Conservation (phyloP, 192 early-diverging fungal species). For the Chytriomyces confervae region DNA sequence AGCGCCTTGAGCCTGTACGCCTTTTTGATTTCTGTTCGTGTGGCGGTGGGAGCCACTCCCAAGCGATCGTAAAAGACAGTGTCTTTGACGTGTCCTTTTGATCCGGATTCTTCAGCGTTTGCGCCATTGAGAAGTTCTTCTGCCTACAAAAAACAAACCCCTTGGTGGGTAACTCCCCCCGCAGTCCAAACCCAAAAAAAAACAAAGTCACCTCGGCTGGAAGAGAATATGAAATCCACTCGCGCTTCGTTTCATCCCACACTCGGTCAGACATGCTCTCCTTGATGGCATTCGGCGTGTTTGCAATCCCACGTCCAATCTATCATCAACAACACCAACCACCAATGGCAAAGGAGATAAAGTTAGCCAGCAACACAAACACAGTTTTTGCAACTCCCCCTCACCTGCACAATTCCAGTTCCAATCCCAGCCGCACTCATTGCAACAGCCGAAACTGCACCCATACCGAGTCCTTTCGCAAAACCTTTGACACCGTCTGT, state of each 20-base stretch:
- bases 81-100: conserved; percentile 59
- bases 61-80: conserved; percentile 88
- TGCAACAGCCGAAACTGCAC: conserved; percentile 36
- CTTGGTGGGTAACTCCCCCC: no score
- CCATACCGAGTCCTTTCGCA: conserved; percentile 40
- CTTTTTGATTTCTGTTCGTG: conserved; percentile 84
- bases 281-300: conserved; percentile 36
- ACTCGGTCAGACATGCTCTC: conserved; percentile 33
- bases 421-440: conserved; percentile 40
- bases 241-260: conserved; percentile 46
- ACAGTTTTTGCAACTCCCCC: no score
- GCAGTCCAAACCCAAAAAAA: no score
- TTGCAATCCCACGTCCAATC: conserved; percentile 43
- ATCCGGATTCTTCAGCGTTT: conserved; percentile 49
- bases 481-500: conserved; percentile 39
- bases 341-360: no score
- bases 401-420: conserved; percentile 32
- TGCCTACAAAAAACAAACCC: conserved; percentile 3
- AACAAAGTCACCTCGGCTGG: background rate
- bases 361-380: no score
- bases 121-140: conserved; percentile 29
- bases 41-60: conserved; percentile 74
- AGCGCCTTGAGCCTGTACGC: conserved; percentile 57
- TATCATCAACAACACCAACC: no score
- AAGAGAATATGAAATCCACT: conserved; percentile 38